A percentile compares a stretch with the other conserved stretches of the same genome.
phyloP scores from a whole-genome alignment of 208 protist genomes.

The Leishmania turanica region DNA sequence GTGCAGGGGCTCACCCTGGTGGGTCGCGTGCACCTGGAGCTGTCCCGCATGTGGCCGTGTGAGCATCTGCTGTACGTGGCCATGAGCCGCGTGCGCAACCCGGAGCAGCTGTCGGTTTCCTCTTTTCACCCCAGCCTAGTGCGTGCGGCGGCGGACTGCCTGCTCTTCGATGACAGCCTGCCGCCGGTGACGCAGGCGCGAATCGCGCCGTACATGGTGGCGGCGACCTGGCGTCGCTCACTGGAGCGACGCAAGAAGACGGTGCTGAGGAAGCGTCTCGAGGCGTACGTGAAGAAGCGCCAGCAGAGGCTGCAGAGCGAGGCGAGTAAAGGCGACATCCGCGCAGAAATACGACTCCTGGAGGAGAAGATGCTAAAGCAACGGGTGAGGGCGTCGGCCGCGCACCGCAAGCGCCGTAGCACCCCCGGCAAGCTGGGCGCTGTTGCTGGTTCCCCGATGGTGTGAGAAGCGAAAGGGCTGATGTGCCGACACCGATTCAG shows the following conservation, averaged over 20 bases:
- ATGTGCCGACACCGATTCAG: not conserved
- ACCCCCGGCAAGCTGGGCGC: not conserved
- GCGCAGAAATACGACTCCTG: constrained; percentile 26
- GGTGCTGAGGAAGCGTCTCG: constrained; percentile 34
- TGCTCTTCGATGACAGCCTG: constrained; percentile 82
- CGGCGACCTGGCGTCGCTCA: constrained; percentile 60
- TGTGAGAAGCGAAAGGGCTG: not conserved
- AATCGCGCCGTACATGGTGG: constrained; percentile 61
- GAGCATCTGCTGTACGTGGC: constrained; percentile 89
- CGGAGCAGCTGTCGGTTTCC: constrained; percentile 81
- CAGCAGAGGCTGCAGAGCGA: constrained; percentile 13
- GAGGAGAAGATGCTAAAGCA: constrained; percentile 30
- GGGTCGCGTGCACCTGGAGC: constrained; percentile 86
- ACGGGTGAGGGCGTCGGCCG: constrained; percentile 15
- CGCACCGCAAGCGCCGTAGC: not conserved
- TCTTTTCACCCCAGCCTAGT: constrained; percentile 64
- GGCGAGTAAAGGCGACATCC: constrained; percentile 19
- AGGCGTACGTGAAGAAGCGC: constrained; percentile 25
- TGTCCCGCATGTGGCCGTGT: constrained; percentile 90
- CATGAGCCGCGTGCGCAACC: constrained; percentile 91
- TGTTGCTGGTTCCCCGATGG: not conserved
- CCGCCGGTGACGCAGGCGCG: constrained; percentile 45
- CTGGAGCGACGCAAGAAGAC: constrained; percentile 53
- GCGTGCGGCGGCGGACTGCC: constrained; percentile 60
- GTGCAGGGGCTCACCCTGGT: constrained; percentile 87